A percentile compares a stretch with the other conserved stretches of the same genome.
Evolutionary conservation across 2,329 filamentous ascomycete species (phyloP).

Genomic region (Diplodia mutila): DNA sequence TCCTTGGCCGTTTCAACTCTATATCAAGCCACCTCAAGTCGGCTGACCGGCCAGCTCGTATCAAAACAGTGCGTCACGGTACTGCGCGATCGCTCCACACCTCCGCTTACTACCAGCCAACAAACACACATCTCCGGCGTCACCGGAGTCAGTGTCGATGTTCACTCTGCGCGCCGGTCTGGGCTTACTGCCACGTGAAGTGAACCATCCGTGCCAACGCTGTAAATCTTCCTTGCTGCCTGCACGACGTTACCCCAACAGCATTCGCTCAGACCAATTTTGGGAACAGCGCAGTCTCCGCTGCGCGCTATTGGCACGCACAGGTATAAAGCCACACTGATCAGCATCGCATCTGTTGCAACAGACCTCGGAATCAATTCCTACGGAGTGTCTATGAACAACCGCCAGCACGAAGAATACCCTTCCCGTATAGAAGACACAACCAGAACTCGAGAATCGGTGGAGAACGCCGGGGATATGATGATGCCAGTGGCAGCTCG

Average conservation of each 20-base stretch:
- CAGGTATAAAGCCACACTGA: not conserved
- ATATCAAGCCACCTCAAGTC: not conserved
- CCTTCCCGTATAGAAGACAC: constrained; percentile 21
- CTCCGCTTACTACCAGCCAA: no score
- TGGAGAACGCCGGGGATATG: constrained; percentile 28
- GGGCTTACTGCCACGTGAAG: not conserved
- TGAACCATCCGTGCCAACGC: not conserved
- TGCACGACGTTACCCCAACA: constrained; percentile 2
- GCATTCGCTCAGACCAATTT: not conserved
- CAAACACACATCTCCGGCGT: no score
- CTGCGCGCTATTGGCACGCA: not conserved
- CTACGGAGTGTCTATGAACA: constrained; percentile 25
- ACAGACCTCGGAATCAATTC: constrained; percentile 17
- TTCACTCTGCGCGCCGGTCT: no score
- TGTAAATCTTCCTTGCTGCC: not conserved
- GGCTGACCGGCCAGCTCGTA: not conserved
- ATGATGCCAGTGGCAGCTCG: constrained; percentile 25
- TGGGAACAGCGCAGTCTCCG: not conserved
- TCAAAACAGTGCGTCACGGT: not conserved
- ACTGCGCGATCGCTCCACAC: not conserved
- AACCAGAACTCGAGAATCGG: constrained; percentile 22
- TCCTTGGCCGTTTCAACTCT: not conserved
- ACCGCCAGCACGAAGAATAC: constrained; percentile 13
- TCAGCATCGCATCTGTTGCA: not conserved
- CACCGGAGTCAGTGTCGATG: no score